Conservation (phyloP, 768 basidiomycete species). For the Tricholoma furcatifolium region DNA sequence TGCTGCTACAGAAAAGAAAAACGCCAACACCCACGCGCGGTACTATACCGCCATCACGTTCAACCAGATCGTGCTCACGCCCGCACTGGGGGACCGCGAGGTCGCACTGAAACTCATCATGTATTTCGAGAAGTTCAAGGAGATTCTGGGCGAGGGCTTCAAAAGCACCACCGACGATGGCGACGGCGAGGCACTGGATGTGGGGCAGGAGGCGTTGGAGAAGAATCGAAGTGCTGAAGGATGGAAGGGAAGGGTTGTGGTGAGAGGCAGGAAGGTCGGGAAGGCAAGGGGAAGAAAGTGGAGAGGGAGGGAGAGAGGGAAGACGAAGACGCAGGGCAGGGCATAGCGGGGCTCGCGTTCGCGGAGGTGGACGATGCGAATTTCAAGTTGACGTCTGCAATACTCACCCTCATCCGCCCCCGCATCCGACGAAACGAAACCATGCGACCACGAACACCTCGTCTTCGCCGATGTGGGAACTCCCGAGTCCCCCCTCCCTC, state of each 20-base stretch:
- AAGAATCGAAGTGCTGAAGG: conserved; percentile 27
- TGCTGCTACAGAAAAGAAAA: conserved; percentile 34
- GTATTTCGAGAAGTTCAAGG: conserved; percentile 94
- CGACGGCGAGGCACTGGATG: conserved; percentile 29
- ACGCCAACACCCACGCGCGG: conserved; percentile 67
- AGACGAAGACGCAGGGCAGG: too few relatives aligned
- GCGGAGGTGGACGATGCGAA: conserved; percentile 76
- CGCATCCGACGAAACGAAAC: too few relatives aligned
- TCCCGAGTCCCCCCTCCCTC: conserved; percentile 61
- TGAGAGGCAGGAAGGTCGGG: conserved; percentile 30
- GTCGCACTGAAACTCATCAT: conserved; percentile 80
- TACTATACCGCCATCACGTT: conserved; percentile 95
- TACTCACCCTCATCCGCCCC: conserved; percentile 61
- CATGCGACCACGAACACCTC: conserved; percentile 86
- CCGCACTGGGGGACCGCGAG: conserved; percentile 66
- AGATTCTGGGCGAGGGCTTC: conserved; percentile 68
- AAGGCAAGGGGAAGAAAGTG: conserved; percentile 39
- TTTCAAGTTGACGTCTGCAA: conserved; percentile 83
- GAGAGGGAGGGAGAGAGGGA: conserved; percentile 28
- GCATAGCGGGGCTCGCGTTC: conserved; percentile 68
- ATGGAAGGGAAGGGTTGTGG: conserved; percentile 24
- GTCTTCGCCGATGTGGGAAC: conserved; percentile 82
- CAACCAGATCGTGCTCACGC: conserved; percentile 83
- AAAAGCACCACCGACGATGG: too few relatives aligned
- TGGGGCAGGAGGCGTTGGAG: conserved; percentile 23